phyloP scores from a whole-genome alignment of 805 yeast species.

The Kodamaea nitidulidarum region DNA sequence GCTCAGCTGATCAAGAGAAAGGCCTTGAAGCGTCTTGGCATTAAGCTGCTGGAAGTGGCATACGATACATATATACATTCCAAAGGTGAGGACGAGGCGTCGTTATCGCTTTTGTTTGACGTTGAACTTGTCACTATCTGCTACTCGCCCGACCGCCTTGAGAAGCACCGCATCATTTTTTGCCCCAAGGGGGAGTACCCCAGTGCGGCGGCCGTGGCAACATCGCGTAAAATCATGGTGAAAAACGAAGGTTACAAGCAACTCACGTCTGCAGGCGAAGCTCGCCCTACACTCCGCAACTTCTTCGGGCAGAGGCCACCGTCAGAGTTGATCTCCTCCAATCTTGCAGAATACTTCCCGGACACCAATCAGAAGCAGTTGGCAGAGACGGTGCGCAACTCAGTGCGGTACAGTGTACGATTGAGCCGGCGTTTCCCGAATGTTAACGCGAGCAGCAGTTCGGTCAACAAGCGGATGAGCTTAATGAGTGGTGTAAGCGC shows the following conservation, averaged over 20 bases:
- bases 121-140: constrained; percentile 80
- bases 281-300: constrained; percentile 29
- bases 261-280: constrained; percentile 22
- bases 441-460: constrained; percentile 10
- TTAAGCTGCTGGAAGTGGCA: constrained; percentile 38
- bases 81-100: not conserved
- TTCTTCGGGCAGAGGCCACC: constrained; percentile 92
- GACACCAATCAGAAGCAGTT: constrained; percentile 67
- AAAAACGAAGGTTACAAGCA: constrained; percentile 20
- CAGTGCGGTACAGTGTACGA: constrained; percentile 74
- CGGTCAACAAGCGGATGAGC: constrained; percentile 12
- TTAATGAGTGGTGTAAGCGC: constrained; percentile 9
- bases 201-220: constrained; percentile 52
- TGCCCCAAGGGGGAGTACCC: constrained; percentile 66
- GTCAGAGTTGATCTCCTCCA: constrained; percentile 83
- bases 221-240: constrained; percentile 45
- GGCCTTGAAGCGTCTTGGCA: constrained; percentile 55
- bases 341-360: constrained; percentile 89
- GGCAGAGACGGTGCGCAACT: constrained; percentile 76
- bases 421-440: constrained; percentile 40
- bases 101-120: constrained; percentile 54
- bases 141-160: constrained; percentile 67
- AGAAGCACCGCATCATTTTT: constrained; percentile 65
- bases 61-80: constrained; percentile 60
- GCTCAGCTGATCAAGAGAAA: constrained; percentile 74